phyloP scores from a whole-genome alignment of 768 basidiomycete genomes.

The Agaricus subrufescens region DNA sequence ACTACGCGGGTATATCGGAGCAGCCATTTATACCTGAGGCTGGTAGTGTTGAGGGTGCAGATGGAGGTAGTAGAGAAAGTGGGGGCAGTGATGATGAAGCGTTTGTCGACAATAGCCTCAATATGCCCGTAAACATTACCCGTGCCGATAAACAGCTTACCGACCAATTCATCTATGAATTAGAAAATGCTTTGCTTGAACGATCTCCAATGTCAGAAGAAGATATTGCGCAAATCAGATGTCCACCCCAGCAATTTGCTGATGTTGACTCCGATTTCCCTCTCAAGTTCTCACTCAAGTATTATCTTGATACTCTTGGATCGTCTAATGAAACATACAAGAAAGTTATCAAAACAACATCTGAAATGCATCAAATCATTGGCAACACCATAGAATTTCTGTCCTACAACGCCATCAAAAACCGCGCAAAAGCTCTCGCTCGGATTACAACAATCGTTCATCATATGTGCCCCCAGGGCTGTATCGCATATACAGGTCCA shows the following conservation, averaged over 20 bases:
- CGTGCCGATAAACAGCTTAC: too few species aligned
- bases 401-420: slow-evolving; percentile 20
- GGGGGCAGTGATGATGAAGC: too few species aligned
- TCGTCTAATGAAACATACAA: not conserved
- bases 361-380: not conserved
- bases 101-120: too few species aligned
- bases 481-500: slow-evolving; percentile 25
- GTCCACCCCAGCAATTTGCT: not conserved
- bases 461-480: slow-evolving; percentile 40
- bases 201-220: too few species aligned
- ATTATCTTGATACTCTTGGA: not conserved
- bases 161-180: too few species aligned
- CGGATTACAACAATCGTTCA: slow-evolving; percentile 27
- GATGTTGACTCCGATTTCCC: slow-evolving; percentile 12
- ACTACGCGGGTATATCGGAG: too few species aligned
- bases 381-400: slow-evolving; percentile 8
- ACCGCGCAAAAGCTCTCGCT: slow-evolving; percentile 20
- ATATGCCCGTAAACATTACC: too few species aligned
- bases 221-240: too few species aligned
- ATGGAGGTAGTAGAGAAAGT: too few species aligned
- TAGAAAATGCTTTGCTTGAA: too few species aligned
- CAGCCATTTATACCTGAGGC: too few species aligned
- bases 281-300: slow-evolving; percentile 5
- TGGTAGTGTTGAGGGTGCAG: too few species aligned
- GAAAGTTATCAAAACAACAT: not conserved